Conservation (phyloP, 129 eudicot species). For the Pittosporum tobira region DNA sequence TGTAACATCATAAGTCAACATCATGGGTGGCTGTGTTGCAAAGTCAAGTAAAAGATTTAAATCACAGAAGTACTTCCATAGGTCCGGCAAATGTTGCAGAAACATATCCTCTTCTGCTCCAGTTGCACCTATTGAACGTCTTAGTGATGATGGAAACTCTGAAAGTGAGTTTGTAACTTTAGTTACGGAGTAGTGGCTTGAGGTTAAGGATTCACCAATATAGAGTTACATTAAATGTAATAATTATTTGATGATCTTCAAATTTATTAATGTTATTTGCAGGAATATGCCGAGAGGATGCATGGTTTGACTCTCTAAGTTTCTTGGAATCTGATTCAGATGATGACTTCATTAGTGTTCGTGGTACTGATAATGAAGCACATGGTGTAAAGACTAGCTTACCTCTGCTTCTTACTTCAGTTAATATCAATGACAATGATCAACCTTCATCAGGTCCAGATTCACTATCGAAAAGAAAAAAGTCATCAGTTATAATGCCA, state of each 20-base stretch:
- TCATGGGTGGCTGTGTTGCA: conserved; percentile 84
- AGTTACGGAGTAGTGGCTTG: background rate
- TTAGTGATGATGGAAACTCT: conserved; percentile 21
- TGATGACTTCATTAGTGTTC: conserved; percentile 61
- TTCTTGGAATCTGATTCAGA: conserved; percentile 67
- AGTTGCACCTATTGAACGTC: conserved; percentile 37
- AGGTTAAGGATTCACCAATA: too few species aligned
- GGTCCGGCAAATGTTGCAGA: conserved; percentile 37
- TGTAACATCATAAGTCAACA: conserved; percentile 7
- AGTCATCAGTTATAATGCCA: conserved; percentile 14
- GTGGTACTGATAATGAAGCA: conserved; percentile 36
- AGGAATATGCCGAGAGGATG: conserved; percentile 51
- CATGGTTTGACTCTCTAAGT: conserved; percentile 73
- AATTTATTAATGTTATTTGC: conserved; percentile 11
- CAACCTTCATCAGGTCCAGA: conserved; percentile 5
- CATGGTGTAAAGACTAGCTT: background rate
- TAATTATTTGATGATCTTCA: background rate
- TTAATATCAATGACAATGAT: background rate
- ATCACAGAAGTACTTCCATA: conserved; percentile 34
- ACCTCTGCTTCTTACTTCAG: conserved; percentile 6
- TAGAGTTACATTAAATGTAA: too few species aligned
- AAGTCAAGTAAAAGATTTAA: conserved; percentile 33
- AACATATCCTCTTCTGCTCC: conserved; percentile 39
- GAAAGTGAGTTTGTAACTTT: conserved; percentile 27
- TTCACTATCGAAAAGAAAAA: conserved; percentile 5